Evolutionary conservation across 23 red algal species (phyloP), one percentile per base, ranked within the genome.

Genomic region (Gracilaria caudata): DNA sequence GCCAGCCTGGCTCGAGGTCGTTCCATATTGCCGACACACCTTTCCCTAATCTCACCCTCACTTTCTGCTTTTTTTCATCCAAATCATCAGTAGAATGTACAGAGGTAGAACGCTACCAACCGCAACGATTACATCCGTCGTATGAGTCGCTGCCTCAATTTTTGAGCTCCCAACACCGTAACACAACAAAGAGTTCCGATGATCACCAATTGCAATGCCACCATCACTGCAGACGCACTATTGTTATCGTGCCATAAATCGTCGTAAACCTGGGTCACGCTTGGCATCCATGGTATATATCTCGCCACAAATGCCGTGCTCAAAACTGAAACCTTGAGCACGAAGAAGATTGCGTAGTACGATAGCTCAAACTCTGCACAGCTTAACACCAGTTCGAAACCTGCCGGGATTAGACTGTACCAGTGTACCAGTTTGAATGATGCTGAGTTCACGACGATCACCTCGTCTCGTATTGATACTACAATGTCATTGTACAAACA

Each of bases 401-500:
- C 37, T 0, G 4, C 70, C 12, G 70, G 70, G 3, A 75, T 17
- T 7, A 75, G 25, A n/a, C 24, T 75, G 70, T 49, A 75, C 37
- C 37, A 43, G 25, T 75, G 70, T 1, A 26, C 21, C 70, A 75
- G 70, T 21, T 46, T 43, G 43, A 75, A 75, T 3, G 5, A 6
- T 12, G 70, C 38, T 10, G 13, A 4, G 70, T 47, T 49, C 40
- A 14, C 19, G 16, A 7, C 40, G 21, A 0, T 29, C 37, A 49
- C 25, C 16, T 49, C 25, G 38, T 75, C 43, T 47, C 70, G 39
- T 30, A 47, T 47, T 30, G n/a, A 47, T 12, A 75, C 70, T 8
- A 75, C 38, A 75, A 75, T 49, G 40, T 75, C 70, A 19, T 75
- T 75, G 70, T 75, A 75, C 33, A 75, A 5, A 47, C 70, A 49